A percentile compares a stretch with the other conserved stretches of the same genome.
Evolutionary conservation across 148 eudicot genomes (phyloP).

Genomic region (Talinum fruticosum): DNA sequence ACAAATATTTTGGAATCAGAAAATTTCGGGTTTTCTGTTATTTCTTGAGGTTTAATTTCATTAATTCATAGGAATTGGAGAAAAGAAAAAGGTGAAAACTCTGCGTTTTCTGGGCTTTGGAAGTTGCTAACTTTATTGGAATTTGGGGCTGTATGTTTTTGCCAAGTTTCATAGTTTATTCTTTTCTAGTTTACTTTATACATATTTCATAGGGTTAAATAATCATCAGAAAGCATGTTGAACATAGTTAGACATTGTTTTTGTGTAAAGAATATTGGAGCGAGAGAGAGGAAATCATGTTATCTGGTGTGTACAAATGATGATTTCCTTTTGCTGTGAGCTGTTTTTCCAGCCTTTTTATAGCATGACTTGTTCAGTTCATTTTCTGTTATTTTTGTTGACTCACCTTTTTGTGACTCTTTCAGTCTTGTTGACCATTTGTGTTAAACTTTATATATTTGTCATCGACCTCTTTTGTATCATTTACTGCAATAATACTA

Average conservation of each 20-base stretch:
- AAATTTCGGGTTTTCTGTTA: conserved; percentile 30
- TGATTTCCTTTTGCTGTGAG: conserved; percentile 7
- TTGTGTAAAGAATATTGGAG: conserved; percentile 12
- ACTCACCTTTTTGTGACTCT: not conserved
- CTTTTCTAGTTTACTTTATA: not conserved
- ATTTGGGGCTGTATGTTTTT: conserved; percentile 11
- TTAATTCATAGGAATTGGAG: not conserved
- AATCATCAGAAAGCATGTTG: not conserved
- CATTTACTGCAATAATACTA: not conserved
- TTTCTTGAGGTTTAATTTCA: not conserved
- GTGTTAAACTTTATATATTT: not conserved
- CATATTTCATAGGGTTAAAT: too few relatives aligned
- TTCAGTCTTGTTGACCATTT: not conserved
- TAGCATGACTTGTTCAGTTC: conserved; percentile 23
- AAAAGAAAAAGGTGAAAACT: conserved; percentile 8
- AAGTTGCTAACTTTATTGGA: conserved; percentile 28
- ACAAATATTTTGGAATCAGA: conserved; percentile 9
- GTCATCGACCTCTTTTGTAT: not conserved
- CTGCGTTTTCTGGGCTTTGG: conserved; percentile 25
- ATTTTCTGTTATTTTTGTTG: conserved; percentile 5
- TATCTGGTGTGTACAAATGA: conserved; percentile 23
- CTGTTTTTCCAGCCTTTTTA: conserved; percentile 11
- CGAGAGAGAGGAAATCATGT: conserved; percentile 5
- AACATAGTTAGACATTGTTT: not conserved
- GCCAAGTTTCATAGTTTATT: conserved; percentile 8